Conservation (phyloP, 2,329 filamentous ascomycete species). For the Hypoxylon sp. region DNA sequence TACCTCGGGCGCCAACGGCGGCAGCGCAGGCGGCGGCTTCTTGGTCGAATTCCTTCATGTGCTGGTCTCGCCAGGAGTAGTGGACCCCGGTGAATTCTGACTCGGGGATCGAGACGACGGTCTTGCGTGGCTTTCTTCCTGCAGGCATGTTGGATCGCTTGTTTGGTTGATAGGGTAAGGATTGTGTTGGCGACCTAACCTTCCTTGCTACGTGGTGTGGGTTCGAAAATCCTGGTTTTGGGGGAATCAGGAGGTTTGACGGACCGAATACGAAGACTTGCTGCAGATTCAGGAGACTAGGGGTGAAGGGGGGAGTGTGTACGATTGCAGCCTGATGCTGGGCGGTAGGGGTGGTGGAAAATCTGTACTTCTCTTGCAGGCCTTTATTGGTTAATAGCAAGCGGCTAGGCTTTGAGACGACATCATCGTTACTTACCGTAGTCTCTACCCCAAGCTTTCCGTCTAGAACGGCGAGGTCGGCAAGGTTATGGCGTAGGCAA, state of each 20-base stretch:
- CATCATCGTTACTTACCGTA: not conserved
- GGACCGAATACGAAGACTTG: not conserved
- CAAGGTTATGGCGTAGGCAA: not conserved
- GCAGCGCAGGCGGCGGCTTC: not conserved
- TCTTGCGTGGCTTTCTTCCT: not conserved
- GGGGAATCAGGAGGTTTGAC: not conserved
- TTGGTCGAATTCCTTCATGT: not conserved
- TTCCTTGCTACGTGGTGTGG: not conserved
- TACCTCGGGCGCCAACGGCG: not conserved
- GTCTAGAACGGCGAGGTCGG: not conserved
- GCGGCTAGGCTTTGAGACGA: not conserved
- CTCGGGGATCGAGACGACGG: not conserved
- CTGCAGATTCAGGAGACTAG: not conserved
- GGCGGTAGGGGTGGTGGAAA: not conserved
- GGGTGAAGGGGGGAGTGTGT: not conserved
- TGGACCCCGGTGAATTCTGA: not conserved
- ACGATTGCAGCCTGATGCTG: not conserved
- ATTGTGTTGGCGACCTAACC: not conserved
- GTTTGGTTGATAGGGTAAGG: not conserved
- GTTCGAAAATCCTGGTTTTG: not conserved
- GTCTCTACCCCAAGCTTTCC: not conserved
- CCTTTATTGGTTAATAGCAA: not conserved
- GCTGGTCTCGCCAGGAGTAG: not conserved
- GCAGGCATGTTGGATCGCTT: not conserved
- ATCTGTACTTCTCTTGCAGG: not conserved